These are phyloP conservation scores for Emiliania huxleyi DNA, from an alignment of 78 protist species.

Conservation along the genomic window DNA sequence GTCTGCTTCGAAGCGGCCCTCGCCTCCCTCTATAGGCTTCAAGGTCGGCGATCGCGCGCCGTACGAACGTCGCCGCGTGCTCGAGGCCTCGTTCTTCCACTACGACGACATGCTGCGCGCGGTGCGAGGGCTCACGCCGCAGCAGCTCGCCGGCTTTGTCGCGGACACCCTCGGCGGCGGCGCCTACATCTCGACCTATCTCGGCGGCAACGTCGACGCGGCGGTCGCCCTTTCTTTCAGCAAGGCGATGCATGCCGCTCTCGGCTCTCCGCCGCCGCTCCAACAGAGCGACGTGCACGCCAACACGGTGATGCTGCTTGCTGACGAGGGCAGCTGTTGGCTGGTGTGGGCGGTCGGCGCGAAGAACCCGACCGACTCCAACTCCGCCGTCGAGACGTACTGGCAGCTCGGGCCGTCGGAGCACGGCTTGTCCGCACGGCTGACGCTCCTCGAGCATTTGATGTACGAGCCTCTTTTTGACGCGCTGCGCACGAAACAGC, in stretches of 20 bases:
- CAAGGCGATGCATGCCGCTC: background rate
- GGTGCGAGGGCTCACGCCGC: background rate
- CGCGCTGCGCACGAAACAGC: conserved; percentile 43
- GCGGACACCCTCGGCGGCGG: background rate
- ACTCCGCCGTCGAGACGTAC: background rate
- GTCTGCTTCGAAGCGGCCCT: too few species aligned
- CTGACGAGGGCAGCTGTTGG: background rate
- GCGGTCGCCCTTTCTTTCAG: background rate
- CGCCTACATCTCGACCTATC: background rate
- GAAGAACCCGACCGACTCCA: background rate
- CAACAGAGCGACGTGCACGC: too few species aligned
- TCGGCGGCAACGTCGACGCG: background rate
- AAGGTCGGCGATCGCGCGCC: too few species aligned
- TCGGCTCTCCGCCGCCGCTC: background rate
- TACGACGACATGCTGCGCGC: background rate
- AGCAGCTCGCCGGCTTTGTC: background rate
- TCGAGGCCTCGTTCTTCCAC: background rate
- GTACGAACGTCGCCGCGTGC: background rate
- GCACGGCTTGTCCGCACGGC: background rate
- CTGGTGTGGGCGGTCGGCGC: background rate
- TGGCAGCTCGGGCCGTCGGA: background rate
- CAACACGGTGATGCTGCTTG: background rate
- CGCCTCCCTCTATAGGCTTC: too few species aligned
- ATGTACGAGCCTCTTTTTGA: conserved; percentile 23
- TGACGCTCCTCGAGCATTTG: background rate